These are phyloP conservation scores for Nemania sp. DNA, from an alignment of 2,329 filamentous ascomycete species.

Conservation along the genomic window DNA sequence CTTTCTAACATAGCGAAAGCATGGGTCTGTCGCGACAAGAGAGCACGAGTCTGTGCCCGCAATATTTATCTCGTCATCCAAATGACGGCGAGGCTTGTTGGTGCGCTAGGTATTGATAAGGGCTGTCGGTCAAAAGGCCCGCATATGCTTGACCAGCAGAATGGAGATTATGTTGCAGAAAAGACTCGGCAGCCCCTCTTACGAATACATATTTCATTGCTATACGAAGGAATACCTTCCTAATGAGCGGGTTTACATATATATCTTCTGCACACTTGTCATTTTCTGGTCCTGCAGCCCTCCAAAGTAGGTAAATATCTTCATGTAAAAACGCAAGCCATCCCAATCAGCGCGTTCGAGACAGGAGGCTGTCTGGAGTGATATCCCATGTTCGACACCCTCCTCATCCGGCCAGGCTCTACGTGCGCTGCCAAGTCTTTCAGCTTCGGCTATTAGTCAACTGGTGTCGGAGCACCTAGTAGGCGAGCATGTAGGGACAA, in stretches of 20 bases:
- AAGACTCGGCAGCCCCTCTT: slow-evolving; percentile 14
- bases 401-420: neutral
- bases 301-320: neutral
- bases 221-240: slow-evolving; percentile 6
- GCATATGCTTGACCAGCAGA: slow-evolving; percentile 9
- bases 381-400: neutral
- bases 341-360: neutral
- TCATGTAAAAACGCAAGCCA: neutral
- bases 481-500: slow-evolving; percentile 7
- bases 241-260: slow-evolving; percentile 4
- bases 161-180: slow-evolving; percentile 10
- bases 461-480: neutral
- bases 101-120: neutral
- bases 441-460: neutral
- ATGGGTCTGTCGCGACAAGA: neutral
- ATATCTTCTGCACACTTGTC: neutral
- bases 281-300: neutral
- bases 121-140: slow-evolving; percentile 1
- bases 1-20: neutral
- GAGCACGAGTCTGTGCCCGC: neutral
- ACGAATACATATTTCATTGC: neutral
- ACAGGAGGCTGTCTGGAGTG: neutral
- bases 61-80: neutral
- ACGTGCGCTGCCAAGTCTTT: neutral
- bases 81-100: neutral